Conservation (phyloP, 441 rosid genomes). For the Populus hybrid region DNA sequence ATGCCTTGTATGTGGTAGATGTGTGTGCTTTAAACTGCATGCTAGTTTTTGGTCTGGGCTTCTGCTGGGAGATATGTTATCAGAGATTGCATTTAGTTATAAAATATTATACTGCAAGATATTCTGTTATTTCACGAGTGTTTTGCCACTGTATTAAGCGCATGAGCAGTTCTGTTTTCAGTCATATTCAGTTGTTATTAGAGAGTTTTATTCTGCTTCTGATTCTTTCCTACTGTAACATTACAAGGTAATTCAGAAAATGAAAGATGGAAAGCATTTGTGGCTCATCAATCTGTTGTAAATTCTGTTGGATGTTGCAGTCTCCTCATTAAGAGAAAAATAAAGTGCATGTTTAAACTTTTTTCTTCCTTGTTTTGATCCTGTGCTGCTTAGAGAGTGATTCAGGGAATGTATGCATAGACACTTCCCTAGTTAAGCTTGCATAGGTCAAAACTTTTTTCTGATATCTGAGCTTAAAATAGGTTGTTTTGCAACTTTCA, state of each 20-base stretch:
- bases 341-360: background rate
- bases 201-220: background rate
- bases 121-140: background rate
- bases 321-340: background rate
- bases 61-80: background rate
- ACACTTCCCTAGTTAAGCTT: slow-evolving; percentile 2
- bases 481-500: background rate
- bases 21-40: background rate
- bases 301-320: background rate
- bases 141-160: background rate
- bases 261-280: background rate
- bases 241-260: background rate
- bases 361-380: background rate
- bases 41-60: background rate
- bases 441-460: too few relatives aligned
- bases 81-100: background rate
- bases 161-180: background rate
- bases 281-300: background rate
- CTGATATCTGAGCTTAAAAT: too few relatives aligned
- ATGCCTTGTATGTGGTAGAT: background rate
- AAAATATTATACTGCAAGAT: background rate
- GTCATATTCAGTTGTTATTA: background rate
- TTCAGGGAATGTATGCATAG: background rate
- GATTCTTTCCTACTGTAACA: background rate
- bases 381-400: background rate